Evolutionary conservation across 176 grass and related monocot species (phyloP).

Genomic region (Aegilops sharonensis): DNA sequence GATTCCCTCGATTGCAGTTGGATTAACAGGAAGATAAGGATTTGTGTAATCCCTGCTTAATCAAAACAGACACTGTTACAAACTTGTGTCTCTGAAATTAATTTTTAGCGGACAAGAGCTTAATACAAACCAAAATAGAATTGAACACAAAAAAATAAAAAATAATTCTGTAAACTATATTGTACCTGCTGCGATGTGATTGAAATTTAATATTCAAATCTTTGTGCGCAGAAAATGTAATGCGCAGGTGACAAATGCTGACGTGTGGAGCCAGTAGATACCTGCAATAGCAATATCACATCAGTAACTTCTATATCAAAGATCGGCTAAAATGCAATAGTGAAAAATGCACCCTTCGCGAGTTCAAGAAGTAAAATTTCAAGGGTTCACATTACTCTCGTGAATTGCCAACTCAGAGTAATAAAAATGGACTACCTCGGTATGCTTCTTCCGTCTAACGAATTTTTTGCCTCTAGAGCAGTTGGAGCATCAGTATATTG

Average conservation of each 20-base stretch:
- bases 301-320: background rate
- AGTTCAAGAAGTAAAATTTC: constrained; percentile 73
- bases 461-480: constrained; percentile 83
- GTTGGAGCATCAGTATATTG: constrained; percentile 90
- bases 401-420: background rate
- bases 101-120: constrained; percentile 4
- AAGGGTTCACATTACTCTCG: constrained; percentile 10
- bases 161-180: background rate
- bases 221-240: constrained; percentile 95
- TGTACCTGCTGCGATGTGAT: constrained; percentile 94
- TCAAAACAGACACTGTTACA: constrained; percentile 23
- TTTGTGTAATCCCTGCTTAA: constrained; percentile 94
- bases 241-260: constrained; percentile 70
- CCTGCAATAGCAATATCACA: constrained; percentile 43
- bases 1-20: constrained; percentile 82
- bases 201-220: constrained; percentile 99
- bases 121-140: constrained; percentile 11
- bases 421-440: constrained; percentile 59
- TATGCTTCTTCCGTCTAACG: constrained; percentile 98
- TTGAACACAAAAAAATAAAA: background rate
- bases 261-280: constrained; percentile 90
- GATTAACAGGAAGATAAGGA: constrained; percentile 98
- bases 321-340: background rate
- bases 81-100: background rate
- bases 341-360: constrained; percentile 29